phyloP scores from a whole-genome alignment of 1,284 basidiomycete species.

The Cutaneotrichosporon mucoides region DNA sequence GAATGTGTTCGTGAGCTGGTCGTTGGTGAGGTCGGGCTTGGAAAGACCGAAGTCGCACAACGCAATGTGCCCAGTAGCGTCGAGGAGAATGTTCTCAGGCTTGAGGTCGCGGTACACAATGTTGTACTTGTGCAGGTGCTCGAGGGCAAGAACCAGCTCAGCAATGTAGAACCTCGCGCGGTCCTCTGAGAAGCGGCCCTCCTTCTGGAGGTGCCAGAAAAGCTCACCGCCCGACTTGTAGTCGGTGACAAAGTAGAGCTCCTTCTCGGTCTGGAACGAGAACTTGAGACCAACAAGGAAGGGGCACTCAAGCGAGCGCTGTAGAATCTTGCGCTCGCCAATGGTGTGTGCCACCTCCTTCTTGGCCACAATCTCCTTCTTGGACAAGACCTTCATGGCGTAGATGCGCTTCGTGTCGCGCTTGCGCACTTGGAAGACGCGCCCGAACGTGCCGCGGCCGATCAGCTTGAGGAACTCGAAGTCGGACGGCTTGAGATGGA shows the following conservation, averaged over 20 bases:
- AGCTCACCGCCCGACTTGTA: slow-evolving; percentile 99
- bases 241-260: slow-evolving; percentile 96
- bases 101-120: slow-evolving; percentile 97
- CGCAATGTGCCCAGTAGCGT: slow-evolving; percentile 94
- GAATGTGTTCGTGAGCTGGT: slow-evolving; percentile 96
- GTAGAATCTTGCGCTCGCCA: slow-evolving; percentile 97
- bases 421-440: slow-evolving; percentile 98
- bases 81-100: slow-evolving; percentile 94
- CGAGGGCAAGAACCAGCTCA: slow-evolving; percentile 86
- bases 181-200: slow-evolving; percentile 88
- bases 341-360: slow-evolving; percentile 99
- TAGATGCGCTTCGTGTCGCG: slow-evolving; percentile 97
- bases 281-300: slow-evolving; percentile 99
- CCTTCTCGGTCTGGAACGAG: slow-evolving; percentile 92
- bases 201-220: slow-evolving; percentile 95
- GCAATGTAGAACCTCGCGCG: slow-evolving; percentile 93
- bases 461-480: slow-evolving; percentile 99
- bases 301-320: slow-evolving; percentile 87
- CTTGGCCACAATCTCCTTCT: slow-evolving; percentile 98
- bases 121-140: slow-evolving; percentile 94
- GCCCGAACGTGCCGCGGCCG: slow-evolving; percentile 97
- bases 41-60: slow-evolving; percentile 96
- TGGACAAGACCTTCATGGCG: slow-evolving; percentile 98
- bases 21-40: slow-evolving; percentile 88
- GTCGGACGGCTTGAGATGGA: slow-evolving; percentile 79